Evolutionary conservation across 2,329 filamentous ascomycete genomes (phyloP).

Genomic region (Trematosphaeria pertusa): DNA sequence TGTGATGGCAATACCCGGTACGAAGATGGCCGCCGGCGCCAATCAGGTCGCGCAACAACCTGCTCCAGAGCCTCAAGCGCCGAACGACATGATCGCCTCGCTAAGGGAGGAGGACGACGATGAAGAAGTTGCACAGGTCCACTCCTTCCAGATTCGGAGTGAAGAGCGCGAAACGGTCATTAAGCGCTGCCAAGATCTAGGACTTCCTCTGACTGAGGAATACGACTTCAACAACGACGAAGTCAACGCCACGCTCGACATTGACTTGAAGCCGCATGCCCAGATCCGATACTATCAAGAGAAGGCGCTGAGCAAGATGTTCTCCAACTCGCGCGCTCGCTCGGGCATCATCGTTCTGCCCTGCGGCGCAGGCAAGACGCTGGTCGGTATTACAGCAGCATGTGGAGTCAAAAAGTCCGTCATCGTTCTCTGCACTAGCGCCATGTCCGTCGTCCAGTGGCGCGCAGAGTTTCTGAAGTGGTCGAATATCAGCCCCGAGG

Average conservation of each 20-base stretch:
- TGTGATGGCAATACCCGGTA: slow-evolving; percentile 90
- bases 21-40: slow-evolving; percentile 88
- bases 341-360: slow-evolving; percentile 97
- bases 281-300: slow-evolving; percentile 96
- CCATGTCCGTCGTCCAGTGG: slow-evolving; percentile 98
- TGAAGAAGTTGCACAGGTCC: slow-evolving; percentile 84
- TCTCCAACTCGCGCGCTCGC: slow-evolving; percentile 95
- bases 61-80: slow-evolving; percentile 37
- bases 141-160: slow-evolving; percentile 90
- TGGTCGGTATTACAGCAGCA: slow-evolving; percentile 97
- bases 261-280: slow-evolving; percentile 87
- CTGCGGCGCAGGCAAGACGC: slow-evolving; percentile 94
- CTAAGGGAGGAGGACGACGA: slow-evolving; percentile 76
- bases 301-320: slow-evolving; percentile 98
- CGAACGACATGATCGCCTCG: slow-evolving; percentile 70
- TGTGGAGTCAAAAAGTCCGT: slow-evolving; percentile 98
- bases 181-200: slow-evolving; percentile 85
- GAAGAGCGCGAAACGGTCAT: slow-evolving; percentile 84
- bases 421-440: slow-evolving; percentile 94
- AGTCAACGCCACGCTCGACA: slow-evolving; percentile 88
- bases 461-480: slow-evolving; percentile 95
- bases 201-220: slow-evolving; percentile 89
- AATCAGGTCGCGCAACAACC: slow-evolving; percentile 65
- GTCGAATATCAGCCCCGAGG: slow-evolving; percentile 96
- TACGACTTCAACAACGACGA: slow-evolving; percentile 96